These are phyloP conservation scores for Escovopsis sp. DNA, from an alignment of 2,329 filamentous ascomycete species.

Conservation along the genomic window DNA sequence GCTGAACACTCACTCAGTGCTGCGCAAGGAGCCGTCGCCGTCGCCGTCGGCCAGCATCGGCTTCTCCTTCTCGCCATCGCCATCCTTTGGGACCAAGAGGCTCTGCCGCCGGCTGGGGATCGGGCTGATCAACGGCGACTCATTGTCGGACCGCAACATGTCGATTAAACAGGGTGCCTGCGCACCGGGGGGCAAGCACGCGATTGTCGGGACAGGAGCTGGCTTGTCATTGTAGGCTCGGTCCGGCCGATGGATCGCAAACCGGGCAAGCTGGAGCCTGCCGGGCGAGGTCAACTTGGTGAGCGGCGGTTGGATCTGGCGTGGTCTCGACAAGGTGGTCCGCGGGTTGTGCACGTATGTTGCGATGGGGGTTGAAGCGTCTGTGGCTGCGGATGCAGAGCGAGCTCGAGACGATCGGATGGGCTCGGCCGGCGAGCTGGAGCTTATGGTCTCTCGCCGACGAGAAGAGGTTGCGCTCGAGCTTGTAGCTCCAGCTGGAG, in stretches of 20 bases:
- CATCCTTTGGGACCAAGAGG: constrained; percentile 19
- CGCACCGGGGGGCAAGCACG: background rate
- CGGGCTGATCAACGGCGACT: constrained; percentile 28
- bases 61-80: constrained; percentile 22
- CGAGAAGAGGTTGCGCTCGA: no score
- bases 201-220: constrained; percentile 10
- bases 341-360: no score
- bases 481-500: no score
- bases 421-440: no score
- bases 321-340: constrained; percentile 9
- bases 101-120: constrained; percentile 30
- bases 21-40: constrained; percentile 14
- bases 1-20: constrained; percentile 17
- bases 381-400: no score
- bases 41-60: constrained; percentile 20
- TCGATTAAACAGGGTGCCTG: constrained; percentile 29
- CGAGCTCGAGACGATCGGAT: no score
- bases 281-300: constrained; percentile 36
- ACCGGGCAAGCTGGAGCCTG: constrained; percentile 19
- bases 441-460: no score
- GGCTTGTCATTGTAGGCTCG: constrained; percentile 16
- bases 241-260: constrained; percentile 10
- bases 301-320: constrained; percentile 41
- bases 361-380: no score
- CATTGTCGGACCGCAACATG: constrained; percentile 28